Percentiles rank a stretch among this genome's conserved stretches.
phyloP scores from a whole-genome alignment of 1,139 yeast genomes.

The Candida sp. region DNA sequence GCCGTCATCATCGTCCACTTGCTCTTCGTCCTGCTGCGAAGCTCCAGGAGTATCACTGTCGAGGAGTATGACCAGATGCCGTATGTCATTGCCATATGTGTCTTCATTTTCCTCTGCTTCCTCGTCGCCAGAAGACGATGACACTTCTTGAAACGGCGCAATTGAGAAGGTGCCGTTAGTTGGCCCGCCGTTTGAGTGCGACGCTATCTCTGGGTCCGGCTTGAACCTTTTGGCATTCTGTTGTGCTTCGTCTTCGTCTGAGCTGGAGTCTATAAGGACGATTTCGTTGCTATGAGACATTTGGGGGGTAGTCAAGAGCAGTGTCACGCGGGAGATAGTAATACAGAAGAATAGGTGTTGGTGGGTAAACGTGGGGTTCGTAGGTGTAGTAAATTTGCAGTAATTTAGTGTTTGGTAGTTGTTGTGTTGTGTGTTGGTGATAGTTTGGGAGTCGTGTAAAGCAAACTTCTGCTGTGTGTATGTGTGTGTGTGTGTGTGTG shows the following conservation, averaged over 20 bases:
- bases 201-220: conserved; percentile 5
- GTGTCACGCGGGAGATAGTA: background rate
- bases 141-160: conserved; percentile 11
- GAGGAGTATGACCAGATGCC: conserved; percentile 1
- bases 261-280: conserved; percentile 23
- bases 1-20: conserved; percentile 4
- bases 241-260: conserved; percentile 16
- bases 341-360: background rate
- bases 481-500: background rate
- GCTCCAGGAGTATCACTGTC: conserved; percentile 1
- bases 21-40: background rate
- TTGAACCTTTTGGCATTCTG: conserved; percentile 13
- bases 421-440: background rate
- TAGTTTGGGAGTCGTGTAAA: background rate
- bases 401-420: background rate
- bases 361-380: background rate
- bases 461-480: background rate
- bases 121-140: conserved; percentile 6
- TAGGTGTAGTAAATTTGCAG: background rate
- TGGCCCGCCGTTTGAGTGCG: background rate
- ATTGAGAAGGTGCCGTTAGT: conserved; percentile 5
- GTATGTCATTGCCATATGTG: background rate
- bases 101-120: background rate
- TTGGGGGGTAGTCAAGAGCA: background rate
- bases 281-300: conserved; percentile 16